phyloP scores from a whole-genome alignment of 345 rosid species.

The Dipteronia sinensis region DNA sequence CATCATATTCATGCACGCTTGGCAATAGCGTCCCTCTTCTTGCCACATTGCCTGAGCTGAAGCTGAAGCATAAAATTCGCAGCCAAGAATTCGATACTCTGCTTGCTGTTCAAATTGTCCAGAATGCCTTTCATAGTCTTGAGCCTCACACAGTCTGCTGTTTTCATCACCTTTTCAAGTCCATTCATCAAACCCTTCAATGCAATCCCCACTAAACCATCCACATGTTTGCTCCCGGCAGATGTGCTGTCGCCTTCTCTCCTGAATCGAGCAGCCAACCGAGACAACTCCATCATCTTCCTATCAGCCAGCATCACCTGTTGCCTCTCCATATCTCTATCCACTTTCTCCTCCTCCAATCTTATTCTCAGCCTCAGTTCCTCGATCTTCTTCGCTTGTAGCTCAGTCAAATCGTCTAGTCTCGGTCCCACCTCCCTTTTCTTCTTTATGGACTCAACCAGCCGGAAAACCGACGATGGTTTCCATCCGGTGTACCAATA shows the following conservation, averaged over 20 bases:
- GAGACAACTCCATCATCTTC: conserved; percentile 64
- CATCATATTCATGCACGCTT: neutral
- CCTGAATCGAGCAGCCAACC: conserved; percentile 34
- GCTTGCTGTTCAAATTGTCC: conserved; percentile 57
- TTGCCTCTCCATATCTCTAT: conserved; percentile 85
- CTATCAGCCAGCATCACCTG: conserved; percentile 73
- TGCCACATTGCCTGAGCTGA: conserved; percentile 57
- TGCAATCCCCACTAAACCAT: conserved; percentile 47
- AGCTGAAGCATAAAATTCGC: conserved; percentile 52
- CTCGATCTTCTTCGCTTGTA: conserved; percentile 55
- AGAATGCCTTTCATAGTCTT: conserved; percentile 75
- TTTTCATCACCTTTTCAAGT: conserved; percentile 71
- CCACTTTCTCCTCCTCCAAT: conserved; percentile 69
- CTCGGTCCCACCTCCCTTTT: conserved; percentile 24
- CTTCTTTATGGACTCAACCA: conserved; percentile 45
- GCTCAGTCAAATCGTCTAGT: conserved; percentile 43
- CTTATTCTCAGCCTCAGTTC: conserved; percentile 54
- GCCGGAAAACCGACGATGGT: conserved; percentile 56
- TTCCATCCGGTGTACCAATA: conserved; percentile 89
- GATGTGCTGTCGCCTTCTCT: neutral
- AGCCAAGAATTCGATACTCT: conserved; percentile 67
- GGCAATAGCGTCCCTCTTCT: conserved; percentile 2
- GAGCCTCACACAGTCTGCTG: conserved; percentile 77
- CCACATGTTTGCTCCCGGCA: neutral
- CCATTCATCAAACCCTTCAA: conserved; percentile 41